Evolutionary conservation across 2,329 filamentous ascomycete genomes (phyloP).

Genomic region (Sodiomyces alkalinus): DNA sequence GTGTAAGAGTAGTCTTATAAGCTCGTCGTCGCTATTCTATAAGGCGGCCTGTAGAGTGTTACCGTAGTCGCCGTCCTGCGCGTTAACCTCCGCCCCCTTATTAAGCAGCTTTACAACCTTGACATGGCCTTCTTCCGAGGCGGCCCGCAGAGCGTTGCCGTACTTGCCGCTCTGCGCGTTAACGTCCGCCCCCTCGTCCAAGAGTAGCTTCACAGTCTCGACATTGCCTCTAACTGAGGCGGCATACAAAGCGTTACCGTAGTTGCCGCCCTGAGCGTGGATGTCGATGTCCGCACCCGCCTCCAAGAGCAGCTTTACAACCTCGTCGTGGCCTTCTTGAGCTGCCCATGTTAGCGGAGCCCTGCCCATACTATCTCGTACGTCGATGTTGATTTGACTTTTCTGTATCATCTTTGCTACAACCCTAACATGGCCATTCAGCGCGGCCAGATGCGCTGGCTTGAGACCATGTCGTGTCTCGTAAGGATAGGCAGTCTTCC

Average conservation of each 20-base stretch:
- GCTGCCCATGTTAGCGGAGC: constrained; percentile 1
- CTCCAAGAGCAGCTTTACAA: not conserved
- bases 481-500: not conserved
- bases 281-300: not conserved
- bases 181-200: constrained; percentile 4
- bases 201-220: constrained; percentile 1
- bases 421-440: not conserved
- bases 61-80: not conserved
- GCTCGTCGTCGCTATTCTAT: not conserved
- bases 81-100: constrained; percentile 4
- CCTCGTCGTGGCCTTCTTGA: not conserved
- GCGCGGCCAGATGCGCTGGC: constrained; percentile 1
- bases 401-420: not conserved
- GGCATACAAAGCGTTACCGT: not conserved
- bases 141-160: constrained; percentile 7
- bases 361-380: not conserved
- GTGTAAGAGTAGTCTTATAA: not conserved
- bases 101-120: constrained; percentile 1
- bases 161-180: constrained; percentile 5
- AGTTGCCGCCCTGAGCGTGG: not conserved
- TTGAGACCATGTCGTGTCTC: not conserved
- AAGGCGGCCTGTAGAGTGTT: not conserved
- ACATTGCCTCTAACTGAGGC: not conserved
- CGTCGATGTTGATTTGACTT: not conserved
- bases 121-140: constrained; percentile 3